Percentiles rank a stretch among this genome's conserved stretches.
These are phyloP conservation scores for Talaromyces sp. DNA, from an alignment of 2,329 filamentous ascomycete species.

Conservation along the genomic window DNA sequence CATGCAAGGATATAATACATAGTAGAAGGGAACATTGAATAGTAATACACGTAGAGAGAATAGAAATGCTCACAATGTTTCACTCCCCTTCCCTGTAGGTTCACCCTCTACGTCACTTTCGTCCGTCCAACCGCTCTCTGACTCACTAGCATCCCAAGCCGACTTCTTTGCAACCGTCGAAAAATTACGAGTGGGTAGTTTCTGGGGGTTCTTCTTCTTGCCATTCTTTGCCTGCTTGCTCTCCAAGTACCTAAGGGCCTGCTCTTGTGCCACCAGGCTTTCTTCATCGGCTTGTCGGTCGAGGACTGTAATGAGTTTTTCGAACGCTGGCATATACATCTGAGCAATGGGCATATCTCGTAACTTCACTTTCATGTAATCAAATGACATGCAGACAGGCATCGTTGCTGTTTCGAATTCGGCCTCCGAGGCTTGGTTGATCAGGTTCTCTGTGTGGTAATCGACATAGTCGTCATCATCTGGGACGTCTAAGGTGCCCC, in stretches of 20 bases:
- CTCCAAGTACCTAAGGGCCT: slow-evolving; percentile 19
- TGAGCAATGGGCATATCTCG: slow-evolving; percentile 58
- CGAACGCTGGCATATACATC: slow-evolving; percentile 55
- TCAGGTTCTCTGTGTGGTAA: not conserved
- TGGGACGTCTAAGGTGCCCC: slow-evolving; percentile 1
- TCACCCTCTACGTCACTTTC: slow-evolving; percentile 16
- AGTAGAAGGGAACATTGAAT: not conserved
- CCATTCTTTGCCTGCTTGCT: slow-evolving; percentile 24
- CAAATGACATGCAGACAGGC: slow-evolving; percentile 59
- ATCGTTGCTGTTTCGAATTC: slow-evolving; percentile 35
- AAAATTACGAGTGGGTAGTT: not conserved
- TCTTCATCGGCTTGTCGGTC: slow-evolving; percentile 36
- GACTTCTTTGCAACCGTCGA: slow-evolving; percentile 20
- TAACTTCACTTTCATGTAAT: slow-evolving; percentile 62
- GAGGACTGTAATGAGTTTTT: slow-evolving; percentile 48
- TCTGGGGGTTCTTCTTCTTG: slow-evolving; percentile 22
- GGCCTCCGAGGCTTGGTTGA: not conserved
- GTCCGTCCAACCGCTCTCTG: slow-evolving; percentile 34
- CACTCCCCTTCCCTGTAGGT: not conserved
- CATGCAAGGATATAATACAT: not conserved
- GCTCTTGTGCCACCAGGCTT: slow-evolving; percentile 19
- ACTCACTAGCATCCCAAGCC: slow-evolving; percentile 37
- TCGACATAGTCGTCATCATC: not conserved
- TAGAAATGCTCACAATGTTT: slow-evolving; percentile 6
- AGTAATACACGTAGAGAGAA: slow-evolving; percentile 11